Conservation (phyloP, 495 filamentous ascomycete species). For the Lasiosphaeria ovina region DNA sequence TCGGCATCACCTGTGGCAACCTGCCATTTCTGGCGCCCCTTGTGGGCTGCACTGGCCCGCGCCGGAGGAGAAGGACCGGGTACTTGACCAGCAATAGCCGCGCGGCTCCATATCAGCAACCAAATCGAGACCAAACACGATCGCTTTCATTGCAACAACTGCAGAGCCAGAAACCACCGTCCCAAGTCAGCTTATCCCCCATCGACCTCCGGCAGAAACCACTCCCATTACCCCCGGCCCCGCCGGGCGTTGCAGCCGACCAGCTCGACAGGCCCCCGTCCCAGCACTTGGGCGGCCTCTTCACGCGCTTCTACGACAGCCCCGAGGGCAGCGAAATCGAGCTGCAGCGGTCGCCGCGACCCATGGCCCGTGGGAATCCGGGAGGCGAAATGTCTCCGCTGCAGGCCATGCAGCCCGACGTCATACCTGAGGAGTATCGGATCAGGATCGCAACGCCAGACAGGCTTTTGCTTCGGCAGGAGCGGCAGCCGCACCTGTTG, state of each 20-base stretch:
- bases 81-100: not conserved
- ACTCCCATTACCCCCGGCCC: not conserved
- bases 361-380: no score
- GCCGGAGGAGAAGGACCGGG: not conserved
- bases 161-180: not conserved
- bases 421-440: no score
- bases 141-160: not conserved
- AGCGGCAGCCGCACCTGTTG: no score
- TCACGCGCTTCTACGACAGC: slow-evolving; percentile 4
- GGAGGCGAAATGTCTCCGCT: no score
- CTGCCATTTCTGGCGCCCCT: slow-evolving; percentile 19
- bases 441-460: no score
- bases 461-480: no score
- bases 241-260: not conserved
- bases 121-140: not conserved
- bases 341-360: not conserved
- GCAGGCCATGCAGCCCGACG: no score
- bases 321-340: not conserved
- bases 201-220: not conserved
- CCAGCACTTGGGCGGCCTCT: not conserved
- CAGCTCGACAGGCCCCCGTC: not conserved
- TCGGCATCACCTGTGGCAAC: slow-evolving; percentile 24
- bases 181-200: not conserved
- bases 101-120: not conserved
- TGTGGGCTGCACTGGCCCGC: slow-evolving; percentile 13